Percentiles rank a stretch among this genome's conserved stretches.
These are phyloP conservation scores for Phenoliferia sp. DNA, from an alignment of 1,284 basidiomycete species.

Conservation along the genomic window DNA sequence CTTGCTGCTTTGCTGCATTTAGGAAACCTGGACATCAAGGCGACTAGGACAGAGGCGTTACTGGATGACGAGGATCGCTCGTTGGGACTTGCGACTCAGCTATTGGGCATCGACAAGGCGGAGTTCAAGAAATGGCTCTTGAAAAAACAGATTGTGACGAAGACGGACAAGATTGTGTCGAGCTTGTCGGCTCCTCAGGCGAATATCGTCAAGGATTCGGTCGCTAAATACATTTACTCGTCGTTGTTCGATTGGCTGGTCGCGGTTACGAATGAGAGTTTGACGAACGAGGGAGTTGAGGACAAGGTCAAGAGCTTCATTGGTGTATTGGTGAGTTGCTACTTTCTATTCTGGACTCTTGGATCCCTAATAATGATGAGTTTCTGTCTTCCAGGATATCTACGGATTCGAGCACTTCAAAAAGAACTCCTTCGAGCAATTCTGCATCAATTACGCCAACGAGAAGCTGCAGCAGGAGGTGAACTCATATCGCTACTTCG, in stretches of 20 bases:
- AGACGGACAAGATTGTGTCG: conserved; percentile 92
- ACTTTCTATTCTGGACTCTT: not conserved
- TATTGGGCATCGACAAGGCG: conserved; percentile 82
- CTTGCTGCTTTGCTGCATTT: conserved; percentile 91
- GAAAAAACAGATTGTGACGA: conserved; percentile 93
- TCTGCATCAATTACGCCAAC: conserved; percentile 99
- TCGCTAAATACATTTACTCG: conserved; percentile 98
- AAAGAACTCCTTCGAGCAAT: conserved; percentile 99
- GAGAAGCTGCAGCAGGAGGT: conserved; percentile 96
- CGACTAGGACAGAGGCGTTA: conserved; percentile 72
- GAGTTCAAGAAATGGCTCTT: conserved; percentile 99
- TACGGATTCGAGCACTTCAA: conserved; percentile 97
- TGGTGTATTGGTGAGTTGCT: conserved; percentile 67
- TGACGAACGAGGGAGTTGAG: conserved; percentile 84
- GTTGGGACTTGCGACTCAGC: conserved; percentile 72
- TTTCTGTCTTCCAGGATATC: conserved; percentile 24
- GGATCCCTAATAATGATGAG: not conserved
- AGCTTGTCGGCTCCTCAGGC: conserved; percentile 81
- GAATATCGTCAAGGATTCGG: conserved; percentile 90
- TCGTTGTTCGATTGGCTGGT: conserved; percentile 99
- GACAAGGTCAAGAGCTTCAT: conserved; percentile 93
- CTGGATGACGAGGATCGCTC: conserved; percentile 82
- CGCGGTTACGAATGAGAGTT: conserved; percentile 90
- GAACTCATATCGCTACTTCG: too few relatives aligned
- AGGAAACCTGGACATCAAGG: conserved; percentile 88